Evolutionary conservation across 371 early-diverging fungal genomes (phyloP).

Genomic region (Amoeboaphelidium protococcarum): DNA sequence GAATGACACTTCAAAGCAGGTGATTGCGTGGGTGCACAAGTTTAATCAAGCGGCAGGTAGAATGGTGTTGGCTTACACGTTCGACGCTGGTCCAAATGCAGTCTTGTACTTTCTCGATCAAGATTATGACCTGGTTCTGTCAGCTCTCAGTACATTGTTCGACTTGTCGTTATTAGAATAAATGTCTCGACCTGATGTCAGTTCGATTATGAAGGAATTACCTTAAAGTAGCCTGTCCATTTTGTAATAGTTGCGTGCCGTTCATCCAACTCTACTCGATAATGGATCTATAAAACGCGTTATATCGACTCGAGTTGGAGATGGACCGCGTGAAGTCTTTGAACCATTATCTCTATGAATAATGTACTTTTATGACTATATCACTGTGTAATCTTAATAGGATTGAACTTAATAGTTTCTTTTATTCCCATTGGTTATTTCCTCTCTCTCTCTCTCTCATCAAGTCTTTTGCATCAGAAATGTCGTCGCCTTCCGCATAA

Average conservation of each 20-base stretch:
- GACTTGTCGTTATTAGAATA: too few relatives aligned
- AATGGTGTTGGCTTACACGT: constrained; percentile 19
- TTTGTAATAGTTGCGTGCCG: not conserved
- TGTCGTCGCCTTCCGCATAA: too few relatives aligned
- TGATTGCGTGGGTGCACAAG: constrained; percentile 53
- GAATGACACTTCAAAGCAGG: constrained; percentile 69
- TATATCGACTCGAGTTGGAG: not conserved
- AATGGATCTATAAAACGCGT: not conserved
- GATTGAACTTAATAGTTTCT: too few relatives aligned
- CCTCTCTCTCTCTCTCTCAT: too few relatives aligned
- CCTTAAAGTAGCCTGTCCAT: not conserved
- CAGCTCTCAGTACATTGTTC: too few relatives aligned
- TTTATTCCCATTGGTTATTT: too few relatives aligned
- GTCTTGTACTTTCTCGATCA: constrained; percentile 66
- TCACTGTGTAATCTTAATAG: too few relatives aligned
- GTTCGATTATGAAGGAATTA: too few relatives aligned
- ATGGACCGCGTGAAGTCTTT: not conserved
- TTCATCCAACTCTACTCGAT: not conserved
- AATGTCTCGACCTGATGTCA: too few relatives aligned
- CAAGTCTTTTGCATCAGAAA: too few relatives aligned
- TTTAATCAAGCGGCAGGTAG: constrained; percentile 36
- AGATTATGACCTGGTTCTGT: too few relatives aligned
- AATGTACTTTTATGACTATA: too few relatives aligned
- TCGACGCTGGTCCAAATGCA: constrained; percentile 96
- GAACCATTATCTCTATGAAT: not conserved